Base-by-base conservation (phyloP, 1,139 yeast species). In the Scheffersomyces stambukii region DNA sequence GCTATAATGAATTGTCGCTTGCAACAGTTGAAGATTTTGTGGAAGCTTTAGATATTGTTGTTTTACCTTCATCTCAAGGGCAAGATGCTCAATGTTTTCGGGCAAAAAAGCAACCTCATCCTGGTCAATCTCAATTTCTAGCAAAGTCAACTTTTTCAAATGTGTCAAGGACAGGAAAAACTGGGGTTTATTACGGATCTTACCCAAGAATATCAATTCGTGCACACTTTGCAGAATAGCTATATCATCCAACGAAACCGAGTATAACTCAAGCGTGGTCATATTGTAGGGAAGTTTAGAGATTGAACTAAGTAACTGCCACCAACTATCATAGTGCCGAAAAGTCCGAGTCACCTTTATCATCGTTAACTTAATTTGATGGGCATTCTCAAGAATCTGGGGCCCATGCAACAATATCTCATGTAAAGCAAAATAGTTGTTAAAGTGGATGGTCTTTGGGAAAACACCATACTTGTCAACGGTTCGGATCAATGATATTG, bases 211-310 rank as follows among this genome's bases (percentile, higher is more conserved):
- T 12, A 21, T 18, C 25, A 30, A 26, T 18, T 30, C 30, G 3
- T 15, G 6, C 13, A 30, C 11, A 7, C 8, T 26, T 6, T 21
- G 23, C 5, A 24, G 16, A 14, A 30, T 19, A 16, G 10, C 8
- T 10, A 26, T 19, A 16, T 11, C 13, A 13, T 30, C 33, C 16
- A 30, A 13, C 8, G 30, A 25, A 4, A 30, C 21, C 9, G 25
- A 16, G 14, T 13, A 13, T 20, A 30, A 18, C n/a, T 25, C 33
- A 11, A 30, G 20, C 4, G 8, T 22, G 5, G 30, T 25, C 12
- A 26, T 30, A 19, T 27, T 30, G 10, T 15, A 30, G 4, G 33
- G 33, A 7, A 30, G 10, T n/a, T 16, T 11, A 8, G 17, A 18
- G 3, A 30, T 19, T 16, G 19, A 27, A 17, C 20, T 18, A 10